A percentile compares a stretch with the other conserved stretches of the same genome.
phyloP scores from a whole-genome alignment of 2,329 filamentous ascomycete species.

The Colletotrichum tamarilloi region DNA sequence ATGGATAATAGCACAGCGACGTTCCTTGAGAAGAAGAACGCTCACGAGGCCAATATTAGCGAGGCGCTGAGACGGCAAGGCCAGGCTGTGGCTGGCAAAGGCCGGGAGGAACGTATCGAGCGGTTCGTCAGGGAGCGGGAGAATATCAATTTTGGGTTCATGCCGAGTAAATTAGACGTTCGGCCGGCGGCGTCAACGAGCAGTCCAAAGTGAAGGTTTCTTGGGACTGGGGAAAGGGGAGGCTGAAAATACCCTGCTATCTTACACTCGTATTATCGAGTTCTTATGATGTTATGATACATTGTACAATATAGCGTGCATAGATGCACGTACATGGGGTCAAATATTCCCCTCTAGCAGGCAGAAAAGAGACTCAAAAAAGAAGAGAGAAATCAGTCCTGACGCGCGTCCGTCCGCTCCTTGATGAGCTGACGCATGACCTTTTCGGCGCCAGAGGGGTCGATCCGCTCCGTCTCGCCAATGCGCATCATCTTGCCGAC shows the following conservation, averaged over 20 bases:
- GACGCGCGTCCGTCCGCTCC: slow-evolving; percentile 17
- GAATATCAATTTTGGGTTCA: slow-evolving; percentile 47
- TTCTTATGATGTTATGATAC: slow-evolving; percentile 20
- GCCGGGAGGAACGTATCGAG: slow-evolving; percentile 76
- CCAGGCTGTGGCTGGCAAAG: slow-evolving; percentile 62
- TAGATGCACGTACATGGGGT: background rate
- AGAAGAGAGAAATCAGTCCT: background rate
- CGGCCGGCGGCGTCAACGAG: slow-evolving; percentile 4
- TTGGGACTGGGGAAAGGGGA: background rate
- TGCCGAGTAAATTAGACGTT: slow-evolving; percentile 37
- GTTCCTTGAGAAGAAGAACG: slow-evolving; percentile 73
- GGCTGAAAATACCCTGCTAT: background rate
- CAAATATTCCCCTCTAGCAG: background rate
- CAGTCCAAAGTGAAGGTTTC: slow-evolving; percentile 8
- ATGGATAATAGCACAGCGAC: slow-evolving; percentile 71
- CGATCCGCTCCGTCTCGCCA: slow-evolving; percentile 65
- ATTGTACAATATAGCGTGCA: slow-evolving; percentile 27
- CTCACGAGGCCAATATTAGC: slow-evolving; percentile 74
- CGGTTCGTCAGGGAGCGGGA: slow-evolving; percentile 82
- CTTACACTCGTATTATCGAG: slow-evolving; percentile 11
- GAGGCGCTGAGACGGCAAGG: slow-evolving; percentile 66
- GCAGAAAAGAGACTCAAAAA: background rate
- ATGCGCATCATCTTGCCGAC: slow-evolving; percentile 68
- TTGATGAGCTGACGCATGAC: slow-evolving; percentile 52
- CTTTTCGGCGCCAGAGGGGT: slow-evolving; percentile 62